A percentile compares a stretch with the other conserved stretches of the same genome.
Evolutionary conservation across 805 yeast species (phyloP).

Genomic region (Myxozyma geophila): DNA sequence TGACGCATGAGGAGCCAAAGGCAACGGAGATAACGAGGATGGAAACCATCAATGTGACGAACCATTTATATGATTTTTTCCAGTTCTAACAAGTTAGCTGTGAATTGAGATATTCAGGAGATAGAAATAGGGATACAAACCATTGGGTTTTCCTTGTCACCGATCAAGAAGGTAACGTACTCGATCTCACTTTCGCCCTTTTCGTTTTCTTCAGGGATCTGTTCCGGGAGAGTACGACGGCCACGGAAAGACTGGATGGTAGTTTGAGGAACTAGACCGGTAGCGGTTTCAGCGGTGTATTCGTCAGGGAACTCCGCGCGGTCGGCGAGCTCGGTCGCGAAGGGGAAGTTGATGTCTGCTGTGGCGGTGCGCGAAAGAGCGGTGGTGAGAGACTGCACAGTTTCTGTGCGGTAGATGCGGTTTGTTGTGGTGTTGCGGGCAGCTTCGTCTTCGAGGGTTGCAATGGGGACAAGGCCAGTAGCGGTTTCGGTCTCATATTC

Average conservation of each 20-base stretch:
- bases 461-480: conserved; percentile 82
- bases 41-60: conserved; percentile 70
- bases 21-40: conserved; percentile 85
- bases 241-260: conserved; percentile 52
- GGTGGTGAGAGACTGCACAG: conserved; percentile 71
- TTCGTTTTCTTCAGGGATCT: conserved; percentile 40
- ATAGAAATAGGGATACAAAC: conserved; percentile 27
- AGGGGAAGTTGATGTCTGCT: conserved; percentile 57
- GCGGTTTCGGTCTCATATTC: conserved; percentile 85
- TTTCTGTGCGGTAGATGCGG: conserved; percentile 56
- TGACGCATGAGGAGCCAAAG: conserved; percentile 87
- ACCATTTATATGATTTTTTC: conserved; percentile 31
- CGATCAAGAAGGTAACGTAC: conserved; percentile 77
- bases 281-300: conserved; percentile 81
- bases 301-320: conserved; percentile 82
- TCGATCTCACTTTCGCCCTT: conserved; percentile 53
- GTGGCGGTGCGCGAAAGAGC: conserved; percentile 59
- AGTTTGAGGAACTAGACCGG: conserved; percentile 83
- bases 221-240: conserved; percentile 17
- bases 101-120: neutral
- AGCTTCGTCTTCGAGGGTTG: conserved; percentile 46
- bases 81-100: conserved; percentile 25
- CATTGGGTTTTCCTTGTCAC: conserved; percentile 85
- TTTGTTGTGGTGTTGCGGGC: conserved; percentile 3
- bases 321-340: conserved; percentile 34